A percentile compares a stretch with the other conserved stretches of the same genome.
Evolutionary conservation across 768 basidiomycete species (phyloP).

Genomic region (Mycena olivaceomarginata): DNA sequence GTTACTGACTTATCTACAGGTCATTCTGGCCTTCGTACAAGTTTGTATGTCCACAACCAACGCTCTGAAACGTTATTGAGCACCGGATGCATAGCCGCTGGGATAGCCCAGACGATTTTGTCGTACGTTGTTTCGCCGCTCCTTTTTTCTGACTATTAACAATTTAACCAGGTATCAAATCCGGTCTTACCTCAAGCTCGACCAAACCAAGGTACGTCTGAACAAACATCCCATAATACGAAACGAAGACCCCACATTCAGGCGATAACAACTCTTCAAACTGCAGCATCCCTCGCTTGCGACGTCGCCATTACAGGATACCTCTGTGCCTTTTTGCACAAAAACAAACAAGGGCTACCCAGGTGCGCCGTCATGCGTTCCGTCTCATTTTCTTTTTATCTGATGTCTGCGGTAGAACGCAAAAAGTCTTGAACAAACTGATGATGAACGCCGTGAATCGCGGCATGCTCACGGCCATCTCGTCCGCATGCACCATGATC

Average conservation of each 20-base stretch:
- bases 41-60: conserved; percentile 19
- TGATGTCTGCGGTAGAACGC: conserved; percentile 10
- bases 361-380: conserved; percentile 1
- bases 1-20: neutral
- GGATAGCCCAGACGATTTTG: conserved; percentile 31
- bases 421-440: conserved; percentile 27
- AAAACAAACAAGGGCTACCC: conserved; percentile 27
- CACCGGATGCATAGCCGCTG: conserved; percentile 15
- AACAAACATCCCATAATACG: neutral
- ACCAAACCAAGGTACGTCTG: conserved; percentile 30
- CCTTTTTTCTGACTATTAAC: neutral
- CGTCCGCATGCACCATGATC: conserved; percentile 27
- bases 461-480: conserved; percentile 35
- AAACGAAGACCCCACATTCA: neutral
- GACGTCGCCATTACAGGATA: conserved; percentile 34
- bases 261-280: conserved; percentile 38
- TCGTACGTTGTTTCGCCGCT: neutral
- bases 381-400: neutral
- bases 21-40: conserved; percentile 25
- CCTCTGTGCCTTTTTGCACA: conserved; percentile 32
- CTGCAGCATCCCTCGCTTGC: conserved; percentile 35
- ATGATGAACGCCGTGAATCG: conserved; percentile 41
- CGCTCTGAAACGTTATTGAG: neutral
- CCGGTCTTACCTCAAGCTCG: conserved; percentile 28
- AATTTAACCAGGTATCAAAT: conserved; percentile 27